These are phyloP conservation scores for Talaromyces sp. DNA, from an alignment of 2,329 filamentous ascomycete species.

Conservation along the genomic window DNA sequence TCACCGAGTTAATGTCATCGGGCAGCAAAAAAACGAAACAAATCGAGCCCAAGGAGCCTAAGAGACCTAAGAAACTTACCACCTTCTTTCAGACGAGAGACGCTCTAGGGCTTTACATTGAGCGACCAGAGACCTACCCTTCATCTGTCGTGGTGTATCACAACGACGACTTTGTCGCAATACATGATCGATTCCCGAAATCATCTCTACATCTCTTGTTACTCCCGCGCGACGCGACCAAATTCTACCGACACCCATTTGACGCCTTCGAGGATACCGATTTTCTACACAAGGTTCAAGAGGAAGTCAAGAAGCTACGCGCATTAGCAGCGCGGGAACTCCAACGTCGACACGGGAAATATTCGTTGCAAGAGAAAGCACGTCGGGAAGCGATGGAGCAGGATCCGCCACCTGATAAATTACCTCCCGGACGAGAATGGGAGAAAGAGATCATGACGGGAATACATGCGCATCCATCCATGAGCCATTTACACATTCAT, in stretches of 20 bases:
- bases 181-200: conserved; percentile 84
- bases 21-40: conserved; percentile 43
- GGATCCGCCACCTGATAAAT: conserved; percentile 43
- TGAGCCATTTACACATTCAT: conserved; percentile 90
- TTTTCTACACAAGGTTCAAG: conserved; percentile 63
- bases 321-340: conserved; percentile 70
- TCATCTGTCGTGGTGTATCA: conserved; percentile 60
- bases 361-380: conserved; percentile 60
- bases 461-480: conserved; percentile 82
- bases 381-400: conserved; percentile 64
- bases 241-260: conserved; percentile 67
- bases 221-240: conserved; percentile 66
- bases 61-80: conserved; percentile 22
- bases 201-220: conserved; percentile 79
- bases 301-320: conserved; percentile 60
- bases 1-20: conserved; percentile 55
- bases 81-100: conserved; percentile 50
- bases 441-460: conserved; percentile 68
- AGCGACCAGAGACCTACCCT: conserved; percentile 59
- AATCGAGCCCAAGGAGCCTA: conserved; percentile 16
- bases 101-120: conserved; percentile 64
- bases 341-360: conserved; percentile 61
- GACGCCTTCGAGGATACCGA: conserved; percentile 66
- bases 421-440: conserved; percentile 78
- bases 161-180: conserved; percentile 66